These are phyloP conservation scores for Onygena corvina DNA, from an alignment of 2,329 filamentous ascomycete species.

Conservation along the genomic window DNA sequence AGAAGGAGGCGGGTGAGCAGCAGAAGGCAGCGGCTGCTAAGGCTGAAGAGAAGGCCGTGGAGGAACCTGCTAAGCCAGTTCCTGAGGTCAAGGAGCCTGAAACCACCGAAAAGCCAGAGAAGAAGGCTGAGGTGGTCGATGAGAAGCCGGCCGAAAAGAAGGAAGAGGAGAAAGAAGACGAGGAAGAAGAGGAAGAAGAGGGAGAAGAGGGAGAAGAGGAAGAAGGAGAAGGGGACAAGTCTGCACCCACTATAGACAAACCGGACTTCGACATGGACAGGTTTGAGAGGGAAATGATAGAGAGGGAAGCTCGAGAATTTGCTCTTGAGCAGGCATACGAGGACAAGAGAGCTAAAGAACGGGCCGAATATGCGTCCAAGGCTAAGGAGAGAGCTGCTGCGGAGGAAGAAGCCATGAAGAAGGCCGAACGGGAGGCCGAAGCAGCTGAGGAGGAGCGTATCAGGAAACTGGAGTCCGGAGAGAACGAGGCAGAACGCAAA, in stretches of 20 bases:
- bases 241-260: too few species aligned
- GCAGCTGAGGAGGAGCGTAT: constrained; percentile 35
- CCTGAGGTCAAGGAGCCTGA: constrained; percentile 20
- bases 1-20: constrained; percentile 22
- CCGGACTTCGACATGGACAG: constrained; percentile 38
- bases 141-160: constrained; percentile 32
- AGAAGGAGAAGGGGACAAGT: constrained; percentile 23
- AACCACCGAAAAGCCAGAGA: constrained; percentile 15
- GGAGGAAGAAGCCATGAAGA: constrained; percentile 39
- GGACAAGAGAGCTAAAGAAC: constrained; percentile 69
- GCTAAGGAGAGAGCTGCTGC: constrained; percentile 35
- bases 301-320: constrained; percentile 36
- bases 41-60: constrained; percentile 22
- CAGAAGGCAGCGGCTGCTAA: constrained; percentile 13
- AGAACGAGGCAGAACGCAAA: constrained; percentile 28
- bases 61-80: constrained; percentile 11
- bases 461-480: constrained; percentile 30
- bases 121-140: constrained; percentile 20
- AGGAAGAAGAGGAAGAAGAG: constrained; percentile 28
- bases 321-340: constrained; percentile 40
- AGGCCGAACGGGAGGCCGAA: constrained; percentile 38
- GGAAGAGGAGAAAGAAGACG: constrained; percentile 24
- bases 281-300: constrained; percentile 37
- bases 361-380: constrained; percentile 40
- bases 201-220: constrained; percentile 35